Evolutionary conservation across 108 stramenopile species (phyloP), one percentile per base, ranked within the genome.

Genomic region (Cyclotella sp.): DNA sequence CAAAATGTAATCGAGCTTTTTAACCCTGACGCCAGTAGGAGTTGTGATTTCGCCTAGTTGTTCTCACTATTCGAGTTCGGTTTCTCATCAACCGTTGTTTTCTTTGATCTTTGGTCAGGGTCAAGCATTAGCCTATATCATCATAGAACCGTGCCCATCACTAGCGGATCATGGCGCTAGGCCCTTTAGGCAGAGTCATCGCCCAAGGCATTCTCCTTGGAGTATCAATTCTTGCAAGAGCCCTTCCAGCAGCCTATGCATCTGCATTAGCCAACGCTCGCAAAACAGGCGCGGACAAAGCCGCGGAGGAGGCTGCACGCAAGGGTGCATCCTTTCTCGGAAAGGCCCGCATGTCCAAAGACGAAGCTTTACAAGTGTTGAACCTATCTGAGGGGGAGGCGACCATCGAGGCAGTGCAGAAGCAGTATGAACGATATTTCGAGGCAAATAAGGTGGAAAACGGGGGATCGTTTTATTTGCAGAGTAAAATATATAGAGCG

Each of bases 381-480:
- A 93, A 93, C 77, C 29, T 94, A 19, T 68, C 87, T 0, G 88
- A 93, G 76, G 63, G 44, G 52, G 89, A 91, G 62, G 73, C 71
- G 8, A 72, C 78, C 5, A 79, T 84, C 3, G 85, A 90, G 72
- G 77, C 84, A 0, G 53, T 93, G 24, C 84, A 86, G 59, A 89
- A 86, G 74, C 89, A 90, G 82, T 77, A 87, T 74, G 92, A 98
- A 19, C 84, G 83, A 78, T 96, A 95, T 72, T 98, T 97, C 86
- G 92, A 82, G 19, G 93, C 94, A 45, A 99, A 99, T 81, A 93
- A 88, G 63, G 93, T 97, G 10, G 72, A 77, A 27, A 98, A 97
- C 34, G 98, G 98, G 24, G 98, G 98, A 40, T 93, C 91, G 54
- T 99, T 99, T 85, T 99, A 99, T 81, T 80, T 99, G 80, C 98